Percentiles rank a stretch among this genome's conserved stretches.
phyloP scores from a whole-genome alignment of 768 basidiomycete species.

The Xerocomus potaroensis region DNA sequence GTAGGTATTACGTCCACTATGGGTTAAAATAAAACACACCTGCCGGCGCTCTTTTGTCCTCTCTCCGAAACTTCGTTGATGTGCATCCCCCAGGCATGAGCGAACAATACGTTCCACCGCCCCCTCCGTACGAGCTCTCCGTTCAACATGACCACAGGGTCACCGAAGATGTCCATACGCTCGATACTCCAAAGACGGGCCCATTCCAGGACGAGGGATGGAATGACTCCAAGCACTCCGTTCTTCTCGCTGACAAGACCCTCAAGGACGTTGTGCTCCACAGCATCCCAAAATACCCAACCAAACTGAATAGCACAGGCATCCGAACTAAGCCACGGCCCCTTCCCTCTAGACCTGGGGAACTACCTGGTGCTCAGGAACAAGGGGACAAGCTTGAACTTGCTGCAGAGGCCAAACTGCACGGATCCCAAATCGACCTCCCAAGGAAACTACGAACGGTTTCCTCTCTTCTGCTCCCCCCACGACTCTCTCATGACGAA shows the following conservation, averaged over 20 bases:
- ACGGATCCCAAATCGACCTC: background rate
- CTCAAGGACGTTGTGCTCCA: background rate
- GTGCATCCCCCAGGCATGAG: conserved; percentile 16
- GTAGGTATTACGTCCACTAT: conserved; percentile 5
- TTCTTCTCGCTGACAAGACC: conserved; percentile 4
- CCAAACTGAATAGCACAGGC: background rate
- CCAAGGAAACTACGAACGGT: conserved; percentile 10
- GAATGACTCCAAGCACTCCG: conserved; percentile 12
- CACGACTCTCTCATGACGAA: conserved; percentile 36
- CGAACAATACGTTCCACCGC: conserved; percentile 29
- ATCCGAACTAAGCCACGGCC: conserved; percentile 16
- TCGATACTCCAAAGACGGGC: conserved; percentile 8
- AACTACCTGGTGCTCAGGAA: background rate
- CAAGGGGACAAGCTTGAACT: background rate
- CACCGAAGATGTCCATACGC: conserved; percentile 20
- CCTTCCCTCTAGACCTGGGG: conserved; percentile 23
- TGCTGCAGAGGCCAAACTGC: conserved; percentile 6
- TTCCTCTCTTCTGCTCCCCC: conserved; percentile 32
- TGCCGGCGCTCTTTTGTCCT: conserved; percentile 10
- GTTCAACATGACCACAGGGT: conserved; percentile 51
- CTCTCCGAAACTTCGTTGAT: background rate
- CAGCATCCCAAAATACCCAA: conserved; percentile 2
- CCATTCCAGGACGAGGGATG: conserved; percentile 15
- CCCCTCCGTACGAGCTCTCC: conserved; percentile 40
- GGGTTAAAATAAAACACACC: conserved; percentile 11